These are phyloP conservation scores for Talaromyces albobiverticillius DNA, from an alignment of 2,329 filamentous ascomycete species.

Conservation along the genomic window DNA sequence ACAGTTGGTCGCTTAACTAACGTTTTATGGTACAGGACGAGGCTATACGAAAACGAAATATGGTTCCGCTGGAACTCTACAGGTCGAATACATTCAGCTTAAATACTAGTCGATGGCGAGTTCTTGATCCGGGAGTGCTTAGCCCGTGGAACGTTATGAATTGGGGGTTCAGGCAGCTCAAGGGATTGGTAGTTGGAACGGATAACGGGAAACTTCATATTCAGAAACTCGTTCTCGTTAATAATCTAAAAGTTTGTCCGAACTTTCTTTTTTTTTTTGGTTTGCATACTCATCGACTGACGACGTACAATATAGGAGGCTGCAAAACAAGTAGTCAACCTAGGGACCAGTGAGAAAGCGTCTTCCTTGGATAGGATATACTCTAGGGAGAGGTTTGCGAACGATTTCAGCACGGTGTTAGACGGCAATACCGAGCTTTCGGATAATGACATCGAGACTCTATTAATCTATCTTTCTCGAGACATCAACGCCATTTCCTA, in stretches of 20 bases:
- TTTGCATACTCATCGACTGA: not conserved
- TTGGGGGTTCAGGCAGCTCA: slow-evolving; percentile 73
- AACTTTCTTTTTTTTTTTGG: slow-evolving; percentile 20
- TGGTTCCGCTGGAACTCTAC: slow-evolving; percentile 72
- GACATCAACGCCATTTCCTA: slow-evolving; percentile 58
- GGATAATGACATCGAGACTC: slow-evolving; percentile 63
- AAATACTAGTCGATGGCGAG: slow-evolving; percentile 66
- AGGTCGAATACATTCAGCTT: slow-evolving; percentile 64
- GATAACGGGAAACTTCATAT: slow-evolving; percentile 34
- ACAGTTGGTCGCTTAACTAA: not conserved
- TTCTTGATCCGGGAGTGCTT: slow-evolving; percentile 39
- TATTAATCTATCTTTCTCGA: slow-evolving; percentile 67
- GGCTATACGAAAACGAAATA: slow-evolving; percentile 64
- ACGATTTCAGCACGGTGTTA: slow-evolving; percentile 55
- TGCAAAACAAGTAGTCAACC: slow-evolving; percentile 53
- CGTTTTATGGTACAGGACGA: slow-evolving; percentile 52
- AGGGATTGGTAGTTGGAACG: slow-evolving; percentile 51
- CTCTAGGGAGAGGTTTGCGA: slow-evolving; percentile 62
- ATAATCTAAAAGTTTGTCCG: slow-evolving; percentile 55
- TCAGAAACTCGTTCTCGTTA: slow-evolving; percentile 47
- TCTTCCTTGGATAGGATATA: slow-evolving; percentile 64
- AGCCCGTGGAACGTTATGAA: slow-evolving; percentile 67
- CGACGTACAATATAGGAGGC: slow-evolving; percentile 40
- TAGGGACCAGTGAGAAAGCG: slow-evolving; percentile 42
- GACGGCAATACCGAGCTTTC: slow-evolving; percentile 52